Evolutionary conservation across 2,329 filamentous ascomycete genomes (phyloP), one percentile per base, ranked within the genome.

Genomic region (Lecanicillium sp.): DNA sequence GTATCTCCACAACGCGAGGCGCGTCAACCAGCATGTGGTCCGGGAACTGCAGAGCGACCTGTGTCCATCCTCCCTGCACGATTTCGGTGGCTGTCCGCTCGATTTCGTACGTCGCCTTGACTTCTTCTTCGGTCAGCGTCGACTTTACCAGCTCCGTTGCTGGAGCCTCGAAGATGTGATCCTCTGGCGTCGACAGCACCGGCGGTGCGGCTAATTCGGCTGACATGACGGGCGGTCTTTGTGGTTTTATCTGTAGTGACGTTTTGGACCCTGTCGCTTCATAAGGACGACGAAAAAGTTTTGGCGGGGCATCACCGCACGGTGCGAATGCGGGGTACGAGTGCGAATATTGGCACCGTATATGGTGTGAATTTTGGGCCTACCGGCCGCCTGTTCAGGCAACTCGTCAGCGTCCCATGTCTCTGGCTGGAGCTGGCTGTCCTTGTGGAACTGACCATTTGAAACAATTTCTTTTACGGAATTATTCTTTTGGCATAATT

Each of bases 41-140:
- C 0, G 92, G 90, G 50, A 98, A 97, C 57, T 98, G 92, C n/a
- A 98, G 66, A 1, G 88, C 92, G 22, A 98, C 76, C 36, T 84
- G 76, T 45, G 65, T 74, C 75, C 87, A 94, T 58, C 71, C 71
- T 31, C 79, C 83, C 5, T 69, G 61, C n/a, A 70, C 69, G 33
- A 98, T 84, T 59, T 95, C 86, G 27, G 65, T 60, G 35, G 87
- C 74, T 0, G 92, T 96, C 41, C 86, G 76, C 43, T 75, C 71
- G 48, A 96, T 82, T 61, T 98, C 92, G 66, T 97, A 98, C 35
- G 84, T 81, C 29, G 79, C 65, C 40, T 68, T 66, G 20, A 97
- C 68, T 54, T 89, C 84, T 54, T 85, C 78, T 48, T 90, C 79
- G 13, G 64, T 61, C 36, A 62, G 47, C 45, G 55, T 48, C 37